Conservation (phyloP, 2,329 filamentous ascomycete species). For the Penicillium sp. region DNA sequence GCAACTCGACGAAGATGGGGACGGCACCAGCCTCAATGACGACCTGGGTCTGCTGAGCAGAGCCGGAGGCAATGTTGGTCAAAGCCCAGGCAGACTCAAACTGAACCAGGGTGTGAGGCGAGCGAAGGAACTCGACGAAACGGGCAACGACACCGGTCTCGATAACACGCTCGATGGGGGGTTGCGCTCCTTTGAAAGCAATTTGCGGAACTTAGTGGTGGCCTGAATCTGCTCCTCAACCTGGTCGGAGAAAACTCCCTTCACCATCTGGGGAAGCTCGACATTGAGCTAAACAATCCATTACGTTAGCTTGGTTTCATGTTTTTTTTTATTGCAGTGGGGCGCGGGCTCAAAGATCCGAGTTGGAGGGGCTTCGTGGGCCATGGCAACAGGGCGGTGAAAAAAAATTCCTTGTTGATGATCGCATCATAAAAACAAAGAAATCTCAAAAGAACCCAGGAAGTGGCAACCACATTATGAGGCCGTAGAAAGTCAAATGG, state of each 20-base stretch:
- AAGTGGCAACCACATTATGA: background rate
- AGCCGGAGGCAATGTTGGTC: slow-evolving; percentile 98
- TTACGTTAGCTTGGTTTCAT: slow-evolving; percentile 21
- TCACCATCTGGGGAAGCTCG: slow-evolving; percentile 97
- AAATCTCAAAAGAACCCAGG: background rate
- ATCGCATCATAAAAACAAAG: slow-evolving; percentile 32
- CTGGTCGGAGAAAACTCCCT: slow-evolving; percentile 96
- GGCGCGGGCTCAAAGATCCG: slow-evolving; percentile 14
- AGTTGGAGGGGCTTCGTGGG: slow-evolving; percentile 25
- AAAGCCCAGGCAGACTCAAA: slow-evolving; percentile 99
- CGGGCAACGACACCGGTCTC: slow-evolving; percentile 96
- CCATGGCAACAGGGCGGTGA: slow-evolving; percentile 37
- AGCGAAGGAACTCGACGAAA: slow-evolving; percentile 97
- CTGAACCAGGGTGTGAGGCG: slow-evolving; percentile 95
- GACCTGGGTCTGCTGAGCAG: slow-evolving; percentile 94
- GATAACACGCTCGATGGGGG: slow-evolving; percentile 99
- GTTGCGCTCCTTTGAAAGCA: slow-evolving; percentile 97
- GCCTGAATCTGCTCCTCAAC: slow-evolving; percentile 97
- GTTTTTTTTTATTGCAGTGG: slow-evolving; percentile 16
- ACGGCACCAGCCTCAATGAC: slow-evolving; percentile 98
- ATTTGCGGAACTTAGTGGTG: slow-evolving; percentile 97
- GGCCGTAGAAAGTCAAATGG: background rate
- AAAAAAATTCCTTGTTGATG: slow-evolving; percentile 33
- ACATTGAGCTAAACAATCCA: slow-evolving; percentile 73
- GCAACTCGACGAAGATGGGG: slow-evolving; percentile 95